Base-by-base conservation (phyloP, 108 stramenopile species). In the Parietichytrium sp. region DNA sequence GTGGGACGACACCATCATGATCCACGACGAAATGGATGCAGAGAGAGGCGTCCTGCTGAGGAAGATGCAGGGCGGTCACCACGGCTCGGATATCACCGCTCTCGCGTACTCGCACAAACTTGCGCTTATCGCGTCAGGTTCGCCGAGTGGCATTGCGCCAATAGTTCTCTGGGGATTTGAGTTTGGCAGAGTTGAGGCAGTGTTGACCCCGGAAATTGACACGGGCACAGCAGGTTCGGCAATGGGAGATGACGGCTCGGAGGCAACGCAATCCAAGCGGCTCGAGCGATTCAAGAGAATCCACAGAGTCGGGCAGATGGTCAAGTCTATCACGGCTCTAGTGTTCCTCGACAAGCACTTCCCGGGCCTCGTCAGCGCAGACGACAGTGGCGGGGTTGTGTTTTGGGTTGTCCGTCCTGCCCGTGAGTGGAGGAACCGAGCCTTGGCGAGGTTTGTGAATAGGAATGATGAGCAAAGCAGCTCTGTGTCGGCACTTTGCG, bases 111-210 rank as follows among this genome's bases (percentile, higher is more conserved):
- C 83, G 47, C 38, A 53, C 29, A 80, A 84, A 29, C 83, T 87
- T 3, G 72, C 82, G 7, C 48, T 87, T 25, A 85, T 87, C 27
- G 86, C 86, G 4, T 80, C 86, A 33, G 86, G 85, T 16, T 38
- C 33, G 47, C 30, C 53, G 3, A 38, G 61, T 25, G 61, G 38
- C 13, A 42, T 85, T 29, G 83, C 83, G 1, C 33, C 54, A 18
- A 55, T 87, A 25, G 83, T 84, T 82, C 30, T 87, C 6, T 87
- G 84, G 84, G 52, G 55, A 54, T 87, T 79, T 47, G 86, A 87
- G 79, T 78, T 54, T 33, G 72, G 82, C 49, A 48, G 86, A 3
- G 38, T 85, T 20, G 55, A 80, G 25, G 85, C 47, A 6, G 48
- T 79, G 4, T n/a, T 79, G 1, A 13, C 49, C 8, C 78, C 36